Evolutionary conservation across 108 stramenopile species (phyloP).

Genomic region (Cyclotella atomus): DNA sequence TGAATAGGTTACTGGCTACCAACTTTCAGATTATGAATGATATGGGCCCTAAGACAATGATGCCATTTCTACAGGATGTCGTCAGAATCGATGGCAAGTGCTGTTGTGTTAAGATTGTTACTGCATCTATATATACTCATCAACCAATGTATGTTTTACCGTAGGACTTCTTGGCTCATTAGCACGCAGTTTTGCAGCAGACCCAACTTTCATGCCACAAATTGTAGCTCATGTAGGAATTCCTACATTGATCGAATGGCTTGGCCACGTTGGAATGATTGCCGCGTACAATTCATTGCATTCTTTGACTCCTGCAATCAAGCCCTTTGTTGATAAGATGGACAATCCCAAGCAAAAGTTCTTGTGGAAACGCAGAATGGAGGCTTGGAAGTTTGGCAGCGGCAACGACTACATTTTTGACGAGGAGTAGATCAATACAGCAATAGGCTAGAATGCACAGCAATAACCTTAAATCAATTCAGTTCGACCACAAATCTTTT

Average conservation of each 20-base stretch:
- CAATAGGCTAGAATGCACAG: too few relatives aligned
- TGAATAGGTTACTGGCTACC: constrained; percentile 86
- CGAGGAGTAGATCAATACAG: constrained; percentile 13
- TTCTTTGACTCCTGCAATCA: constrained; percentile 44
- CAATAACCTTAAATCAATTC: too few relatives aligned
- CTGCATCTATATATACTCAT: neutral
- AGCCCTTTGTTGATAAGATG: constrained; percentile 55
- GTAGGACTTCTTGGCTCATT: constrained; percentile 73
- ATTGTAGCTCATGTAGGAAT: constrained; percentile 83
- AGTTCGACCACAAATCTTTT: neutral
- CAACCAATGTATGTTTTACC: neutral
- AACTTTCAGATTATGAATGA: constrained; percentile 91
- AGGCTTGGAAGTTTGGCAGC: constrained; percentile 84
- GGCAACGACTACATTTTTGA: constrained; percentile 82
- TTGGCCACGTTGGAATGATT: constrained; percentile 86
- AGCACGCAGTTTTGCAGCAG: constrained; percentile 67
- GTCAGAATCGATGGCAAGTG: constrained; percentile 80
- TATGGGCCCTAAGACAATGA: constrained; percentile 76
- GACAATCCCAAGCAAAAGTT: constrained; percentile 35
- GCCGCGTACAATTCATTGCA: constrained; percentile 65
- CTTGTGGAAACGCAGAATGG: constrained; percentile 51
- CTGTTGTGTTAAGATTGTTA: neutral
- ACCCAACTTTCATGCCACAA: constrained; percentile 84
- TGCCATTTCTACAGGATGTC: constrained; percentile 92
- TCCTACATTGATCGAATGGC: constrained; percentile 77